Percentiles rank a stretch among this genome's conserved stretches.
phyloP scores from a whole-genome alignment of 257 asterid genomes.

The Solanum tarapatanum region DNA sequence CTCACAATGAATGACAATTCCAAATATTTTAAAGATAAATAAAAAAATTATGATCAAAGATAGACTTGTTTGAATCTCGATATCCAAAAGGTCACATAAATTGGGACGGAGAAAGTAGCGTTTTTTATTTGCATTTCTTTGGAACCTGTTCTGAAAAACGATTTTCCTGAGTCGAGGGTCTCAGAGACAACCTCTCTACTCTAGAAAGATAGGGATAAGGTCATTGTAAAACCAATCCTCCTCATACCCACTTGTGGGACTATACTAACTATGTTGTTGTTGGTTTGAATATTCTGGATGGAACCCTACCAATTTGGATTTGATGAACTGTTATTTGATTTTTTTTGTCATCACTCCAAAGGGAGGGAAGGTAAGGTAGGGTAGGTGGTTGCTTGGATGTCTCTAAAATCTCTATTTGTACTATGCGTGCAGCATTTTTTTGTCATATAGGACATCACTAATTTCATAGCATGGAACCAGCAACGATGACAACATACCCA shows the following conservation, averaged over 20 bases:
- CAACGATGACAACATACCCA: neutral
- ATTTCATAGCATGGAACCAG: neutral
- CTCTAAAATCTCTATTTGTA: neutral
- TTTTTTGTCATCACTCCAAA: neutral
- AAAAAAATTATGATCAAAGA: no score
- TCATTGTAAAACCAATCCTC: neutral
- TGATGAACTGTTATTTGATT: neutral
- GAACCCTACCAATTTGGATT: neutral
- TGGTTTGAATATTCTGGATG: neutral
- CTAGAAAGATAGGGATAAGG: neutral
- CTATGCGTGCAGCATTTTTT: neutral
- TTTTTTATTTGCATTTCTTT: neutral
- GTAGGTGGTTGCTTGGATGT: neutral
- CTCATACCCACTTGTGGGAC: neutral
- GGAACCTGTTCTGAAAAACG: neutral
- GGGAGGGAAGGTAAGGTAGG: neutral
- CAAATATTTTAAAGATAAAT: no score
- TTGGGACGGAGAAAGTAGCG: neutral
- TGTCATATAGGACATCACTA: neutral
- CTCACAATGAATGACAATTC: neutral
- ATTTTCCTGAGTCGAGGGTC: neutral
- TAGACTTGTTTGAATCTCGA: neutral
- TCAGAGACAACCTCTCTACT: neutral
- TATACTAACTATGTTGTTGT: neutral
- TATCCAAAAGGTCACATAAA: neutral